These are phyloP conservation scores for Claviceps sp. DNA, from an alignment of 2,329 filamentous ascomycete genomes.

Conservation along the genomic window DNA sequence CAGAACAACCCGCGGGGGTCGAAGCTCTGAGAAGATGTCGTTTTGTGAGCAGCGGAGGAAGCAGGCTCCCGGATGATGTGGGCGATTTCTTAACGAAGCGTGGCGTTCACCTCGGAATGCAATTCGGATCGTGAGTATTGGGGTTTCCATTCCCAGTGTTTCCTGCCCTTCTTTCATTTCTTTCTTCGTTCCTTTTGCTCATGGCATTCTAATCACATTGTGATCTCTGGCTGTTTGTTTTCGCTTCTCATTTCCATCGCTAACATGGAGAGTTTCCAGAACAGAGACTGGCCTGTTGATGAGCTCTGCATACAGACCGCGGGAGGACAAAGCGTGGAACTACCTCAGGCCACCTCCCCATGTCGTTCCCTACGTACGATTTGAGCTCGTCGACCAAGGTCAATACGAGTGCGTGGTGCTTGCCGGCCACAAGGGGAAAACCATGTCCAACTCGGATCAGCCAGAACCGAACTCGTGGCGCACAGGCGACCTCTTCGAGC, in stretches of 20 bases:
- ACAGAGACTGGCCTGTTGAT: slow-evolving; percentile 51
- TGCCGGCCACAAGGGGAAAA: slow-evolving; percentile 42
- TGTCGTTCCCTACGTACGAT: background rate
- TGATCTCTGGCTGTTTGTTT: too few species aligned
- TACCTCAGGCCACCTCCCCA: slow-evolving; percentile 30
- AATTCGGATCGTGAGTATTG: slow-evolving; percentile 37
- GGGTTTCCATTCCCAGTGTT: background rate
- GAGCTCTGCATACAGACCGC: slow-evolving; percentile 38
- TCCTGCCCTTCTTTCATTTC: background rate
- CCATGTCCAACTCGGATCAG: slow-evolving; percentile 36
- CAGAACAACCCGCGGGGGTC: slow-evolving; percentile 42
- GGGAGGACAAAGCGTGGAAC: slow-evolving; percentile 44
- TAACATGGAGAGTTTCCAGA: slow-evolving; percentile 5
- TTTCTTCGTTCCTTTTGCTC: background rate
- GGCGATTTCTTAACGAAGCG: slow-evolving; percentile 36
- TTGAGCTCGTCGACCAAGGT: background rate
- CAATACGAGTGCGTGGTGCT: slow-evolving; percentile 42
- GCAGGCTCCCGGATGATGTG: slow-evolving; percentile 41
- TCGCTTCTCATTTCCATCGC: background rate
- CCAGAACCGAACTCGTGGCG: slow-evolving; percentile 43
- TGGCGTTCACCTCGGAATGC: slow-evolving; percentile 39
- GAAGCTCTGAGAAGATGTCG: slow-evolving; percentile 29
- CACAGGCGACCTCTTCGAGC: slow-evolving; percentile 49
- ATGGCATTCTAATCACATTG: too few species aligned
- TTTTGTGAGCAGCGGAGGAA: slow-evolving; percentile 42